Evolutionary conservation across 345 rosid genomes (phyloP).

Genomic region (Eucalyptus marginata): DNA sequence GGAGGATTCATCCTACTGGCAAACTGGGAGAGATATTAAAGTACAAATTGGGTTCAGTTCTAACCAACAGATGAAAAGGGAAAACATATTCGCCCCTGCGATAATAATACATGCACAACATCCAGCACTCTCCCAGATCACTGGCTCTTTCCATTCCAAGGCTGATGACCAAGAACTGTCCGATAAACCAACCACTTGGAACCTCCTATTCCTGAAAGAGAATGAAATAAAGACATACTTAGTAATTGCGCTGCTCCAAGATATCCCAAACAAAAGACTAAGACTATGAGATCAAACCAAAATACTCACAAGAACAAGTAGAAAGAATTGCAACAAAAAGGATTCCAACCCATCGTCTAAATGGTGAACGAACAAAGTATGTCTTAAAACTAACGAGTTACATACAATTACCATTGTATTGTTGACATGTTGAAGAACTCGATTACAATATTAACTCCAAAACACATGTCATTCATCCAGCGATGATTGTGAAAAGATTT

Average conservation of each 20-base stretch:
- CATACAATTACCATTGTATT: background rate
- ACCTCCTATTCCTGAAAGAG: constrained; percentile 1
- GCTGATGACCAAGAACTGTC: background rate
- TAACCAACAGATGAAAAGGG: background rate
- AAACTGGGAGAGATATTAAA: background rate
- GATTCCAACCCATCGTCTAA: background rate
- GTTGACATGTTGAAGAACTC: background rate
- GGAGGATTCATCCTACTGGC: background rate
- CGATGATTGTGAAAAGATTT: background rate
- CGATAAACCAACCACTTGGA: background rate
- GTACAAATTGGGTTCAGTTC: background rate
- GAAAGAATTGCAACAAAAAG: background rate
- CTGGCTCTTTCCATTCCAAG: background rate
- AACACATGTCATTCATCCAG: background rate
- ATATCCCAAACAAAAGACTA: background rate
- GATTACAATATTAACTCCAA: background rate
- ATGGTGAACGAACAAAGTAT: background rate
- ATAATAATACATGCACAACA: background rate
- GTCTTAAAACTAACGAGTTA: background rate
- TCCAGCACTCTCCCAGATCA: background rate
- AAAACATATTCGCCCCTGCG: background rate
- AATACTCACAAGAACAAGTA: background rate
- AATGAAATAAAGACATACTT: background rate
- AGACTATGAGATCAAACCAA: background rate
- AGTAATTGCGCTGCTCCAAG: background rate